Evolutionary conservation across 1,139 yeast genomes (phyloP).

Genomic region (Meyerozyma athensensis): DNA sequence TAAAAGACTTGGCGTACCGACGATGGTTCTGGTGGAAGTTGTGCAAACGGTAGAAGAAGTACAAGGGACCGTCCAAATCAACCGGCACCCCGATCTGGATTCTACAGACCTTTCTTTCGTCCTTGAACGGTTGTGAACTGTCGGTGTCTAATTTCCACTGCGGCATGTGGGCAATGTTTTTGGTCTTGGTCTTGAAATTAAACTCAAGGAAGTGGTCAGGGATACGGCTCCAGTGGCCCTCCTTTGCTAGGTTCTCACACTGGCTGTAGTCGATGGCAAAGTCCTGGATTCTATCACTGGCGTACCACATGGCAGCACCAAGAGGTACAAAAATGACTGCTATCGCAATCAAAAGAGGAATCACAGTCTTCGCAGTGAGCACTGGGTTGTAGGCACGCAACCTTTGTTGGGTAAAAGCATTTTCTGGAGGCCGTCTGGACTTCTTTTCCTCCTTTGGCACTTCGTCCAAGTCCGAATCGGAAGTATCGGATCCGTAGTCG

Average conservation of each 20-base stretch:
- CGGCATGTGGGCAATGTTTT: constrained; percentile 27
- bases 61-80: constrained; percentile 71
- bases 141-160: constrained; percentile 65
- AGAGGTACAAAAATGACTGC: constrained; percentile 86
- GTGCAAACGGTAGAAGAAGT: constrained; percentile 72
- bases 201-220: constrained; percentile 54
- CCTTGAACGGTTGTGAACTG: constrained; percentile 45
- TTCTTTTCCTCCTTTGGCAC: constrained; percentile 23
- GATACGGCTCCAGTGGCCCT: constrained; percentile 50
- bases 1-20: constrained; percentile 83
- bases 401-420: constrained; percentile 64
- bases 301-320: constrained; percentile 87
- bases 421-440: constrained; percentile 52
- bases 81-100: constrained; percentile 77
- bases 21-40: constrained; percentile 92
- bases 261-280: constrained; percentile 75
- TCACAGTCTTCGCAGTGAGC: constrained; percentile 82
- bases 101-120: constrained; percentile 62
- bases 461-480: constrained; percentile 26
- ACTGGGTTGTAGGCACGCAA: constrained; percentile 66
- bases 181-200: constrained; percentile 38
- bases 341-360: constrained; percentile 70
- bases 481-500: constrained; percentile 31
- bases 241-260: constrained; percentile 59
- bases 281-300: constrained; percentile 75